phyloP scores from a whole-genome alignment of 805 yeast genomes.

The Saitoella complicata region DNA sequence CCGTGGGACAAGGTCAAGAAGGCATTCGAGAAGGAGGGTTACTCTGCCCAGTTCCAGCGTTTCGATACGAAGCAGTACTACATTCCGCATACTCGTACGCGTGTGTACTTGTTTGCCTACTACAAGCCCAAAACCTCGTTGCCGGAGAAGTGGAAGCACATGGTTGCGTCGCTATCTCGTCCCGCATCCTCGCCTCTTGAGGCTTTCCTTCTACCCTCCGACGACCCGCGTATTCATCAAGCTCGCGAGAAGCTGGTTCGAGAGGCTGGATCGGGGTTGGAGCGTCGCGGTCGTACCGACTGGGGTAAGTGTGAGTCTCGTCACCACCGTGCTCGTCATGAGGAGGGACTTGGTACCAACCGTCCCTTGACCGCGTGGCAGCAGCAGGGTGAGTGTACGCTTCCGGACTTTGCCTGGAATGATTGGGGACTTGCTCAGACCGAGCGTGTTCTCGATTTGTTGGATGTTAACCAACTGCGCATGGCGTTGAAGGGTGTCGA shows the following conservation, averaged over 20 bases:
- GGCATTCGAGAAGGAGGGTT: conserved; percentile 3
- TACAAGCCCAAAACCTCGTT: background rate
- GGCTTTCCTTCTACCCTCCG: conserved; percentile 6
- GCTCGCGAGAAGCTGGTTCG: background rate
- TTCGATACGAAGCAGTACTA: conserved; percentile 6
- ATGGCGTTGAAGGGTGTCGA: conserved; percentile 4
- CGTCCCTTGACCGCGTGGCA: conserved; percentile 6
- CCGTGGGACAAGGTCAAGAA: conserved; percentile 4
- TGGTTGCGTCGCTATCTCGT: conserved; percentile 1
- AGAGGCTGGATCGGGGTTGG: background rate
- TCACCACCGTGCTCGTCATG: conserved; percentile 4
- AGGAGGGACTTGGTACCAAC: conserved; percentile 2
- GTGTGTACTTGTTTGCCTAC: conserved; percentile 6
- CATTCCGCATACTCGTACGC: conserved; percentile 6
- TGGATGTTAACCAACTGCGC: conserved; percentile 4
- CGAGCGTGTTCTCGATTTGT: conserved; percentile 5
- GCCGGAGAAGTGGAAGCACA: conserved; percentile 1
- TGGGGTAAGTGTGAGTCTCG: conserved; percentile 7
- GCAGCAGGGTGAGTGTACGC: background rate
- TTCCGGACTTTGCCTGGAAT: conserved; percentile 5
- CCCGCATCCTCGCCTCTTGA: conserved; percentile 7
- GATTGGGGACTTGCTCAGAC: conserved; percentile 5
- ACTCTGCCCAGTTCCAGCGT: conserved; percentile 1
- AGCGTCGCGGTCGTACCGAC: background rate
- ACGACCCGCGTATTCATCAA: conserved; percentile 4